Base-by-base conservation (phyloP, 2,329 filamentous ascomycete genomes). In the Colletotrichum noveboracense region DNA sequence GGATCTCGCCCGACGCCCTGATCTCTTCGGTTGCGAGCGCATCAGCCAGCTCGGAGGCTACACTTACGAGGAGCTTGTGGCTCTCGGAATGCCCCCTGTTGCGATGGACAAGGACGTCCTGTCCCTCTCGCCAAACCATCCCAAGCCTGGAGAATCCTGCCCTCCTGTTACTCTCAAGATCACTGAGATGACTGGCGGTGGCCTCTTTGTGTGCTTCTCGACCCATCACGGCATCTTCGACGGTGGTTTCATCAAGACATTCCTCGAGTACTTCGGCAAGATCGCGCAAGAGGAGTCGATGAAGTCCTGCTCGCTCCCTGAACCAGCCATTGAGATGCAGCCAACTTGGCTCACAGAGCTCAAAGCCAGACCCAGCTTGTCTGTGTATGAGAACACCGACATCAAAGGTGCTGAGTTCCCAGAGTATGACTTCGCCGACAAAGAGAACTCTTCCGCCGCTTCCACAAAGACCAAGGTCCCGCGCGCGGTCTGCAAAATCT, bases 181-280 rank as follows among this genome's bases (percentile, higher is more conserved):
- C 5, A 71, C 71, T 0, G 61, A 65, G 14, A 21, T 71, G 18
- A 7, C 9, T 38, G 28, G 16, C 0, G 66, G 36, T 4, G 74
- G 74, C 1, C 26, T 76, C 6, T 66, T 76, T 3, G 28, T 71
- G 5, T 76, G 81, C 79, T 86, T 87, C 79, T 86, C 84, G 24
- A 86, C 85, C 6, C 85, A 85, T 14, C 84, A 83, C 9, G 81
- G 82, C 9, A 84, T 84, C 78, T 82, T 82, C 13, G 74, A 76
- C 4, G 66, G 71, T 1, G 48, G 71, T 1, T 75, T 76, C 21
- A 66, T 76, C 66, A 65, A 48, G 26, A 36, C 71, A 0, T 75
- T 75, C 26, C 14, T 76, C 9, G 71, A 75, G 16, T 76, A 68
- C 48, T 73, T 76, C 32, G 70, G 32, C 58, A 61, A 32, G 7